Evolutionary conservation across 495 filamentous ascomycete genomes (phyloP).

Genomic region (Penicillium pulvis): DNA sequence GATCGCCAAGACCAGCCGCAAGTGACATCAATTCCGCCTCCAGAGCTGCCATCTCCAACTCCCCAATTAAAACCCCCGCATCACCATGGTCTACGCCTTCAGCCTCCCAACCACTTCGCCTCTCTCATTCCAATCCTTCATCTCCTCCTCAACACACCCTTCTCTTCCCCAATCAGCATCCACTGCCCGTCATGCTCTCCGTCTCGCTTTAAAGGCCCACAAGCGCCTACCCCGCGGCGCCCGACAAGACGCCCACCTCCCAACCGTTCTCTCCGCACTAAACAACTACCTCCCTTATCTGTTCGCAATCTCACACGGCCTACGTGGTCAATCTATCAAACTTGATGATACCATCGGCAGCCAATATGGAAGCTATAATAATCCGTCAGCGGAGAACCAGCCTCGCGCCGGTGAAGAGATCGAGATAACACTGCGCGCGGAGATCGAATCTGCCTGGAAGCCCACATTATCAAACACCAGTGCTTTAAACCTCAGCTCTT

Average conservation of each 20-base stretch:
- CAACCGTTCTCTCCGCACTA: slow-evolving; percentile 64
- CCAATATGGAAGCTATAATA: slow-evolving; percentile 1
- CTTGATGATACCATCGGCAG: neutral
- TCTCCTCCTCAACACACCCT: slow-evolving; percentile 73
- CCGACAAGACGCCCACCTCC: slow-evolving; percentile 65
- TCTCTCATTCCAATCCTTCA: slow-evolving; percentile 73
- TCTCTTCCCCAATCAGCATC: slow-evolving; percentile 77
- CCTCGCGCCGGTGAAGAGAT: slow-evolving; percentile 51
- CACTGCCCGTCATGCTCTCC: slow-evolving; percentile 74
- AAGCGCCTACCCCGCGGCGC: slow-evolving; percentile 68
- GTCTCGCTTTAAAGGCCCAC: slow-evolving; percentile 75
- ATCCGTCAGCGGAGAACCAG: neutral
- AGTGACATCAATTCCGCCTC: slow-evolving; percentile 1
- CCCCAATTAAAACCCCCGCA: slow-evolving; percentile 7
- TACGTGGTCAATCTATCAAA: slow-evolving; percentile 48
- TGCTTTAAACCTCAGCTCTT: slow-evolving; percentile 6
- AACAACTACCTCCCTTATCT: slow-evolving; percentile 80
- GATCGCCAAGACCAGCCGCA: neutral
- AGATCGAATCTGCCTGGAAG: slow-evolving; percentile 77
- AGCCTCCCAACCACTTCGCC: slow-evolving; percentile 81
- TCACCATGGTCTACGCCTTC: slow-evolving; percentile 82
- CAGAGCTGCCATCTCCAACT: slow-evolving; percentile 19
- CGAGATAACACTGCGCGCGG: slow-evolving; percentile 61
- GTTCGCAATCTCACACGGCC: slow-evolving; percentile 68
- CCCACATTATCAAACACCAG: slow-evolving; percentile 64